Evolutionary conservation across 345 rosid genomes (phyloP).

Genomic region (Durio zibethinus): DNA sequence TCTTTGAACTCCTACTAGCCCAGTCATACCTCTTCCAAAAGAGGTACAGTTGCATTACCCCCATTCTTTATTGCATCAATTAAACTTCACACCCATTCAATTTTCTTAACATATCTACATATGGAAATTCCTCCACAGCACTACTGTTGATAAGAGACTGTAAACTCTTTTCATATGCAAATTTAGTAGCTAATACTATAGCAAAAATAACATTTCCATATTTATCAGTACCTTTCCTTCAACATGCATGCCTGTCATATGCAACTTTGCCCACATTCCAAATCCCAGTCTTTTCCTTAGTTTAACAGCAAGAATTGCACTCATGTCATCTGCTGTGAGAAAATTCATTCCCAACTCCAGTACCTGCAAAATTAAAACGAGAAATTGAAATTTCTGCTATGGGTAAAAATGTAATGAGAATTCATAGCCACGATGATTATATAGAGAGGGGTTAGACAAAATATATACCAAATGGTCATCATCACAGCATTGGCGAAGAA

Average conservation of each 20-base stretch:
- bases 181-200: not conserved
- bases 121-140: not conserved
- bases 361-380: constrained; percentile 60
- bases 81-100: not conserved
- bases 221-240: constrained; percentile 76
- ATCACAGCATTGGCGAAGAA: constrained; percentile 51
- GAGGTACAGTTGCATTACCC: not conserved
- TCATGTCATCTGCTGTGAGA: constrained; percentile 91
- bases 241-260: constrained; percentile 91
- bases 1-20: not conserved
- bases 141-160: not conserved
- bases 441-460: constrained; percentile 20
- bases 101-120: not conserved
- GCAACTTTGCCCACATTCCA: constrained; percentile 91
- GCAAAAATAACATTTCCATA: not conserved
- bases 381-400: constrained; percentile 14
- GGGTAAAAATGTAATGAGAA: not conserved
- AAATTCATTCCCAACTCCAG: constrained; percentile 89
- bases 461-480: constrained; percentile 84
- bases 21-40: not conserved
- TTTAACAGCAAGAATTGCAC: constrained; percentile 84
- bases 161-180: not conserved
- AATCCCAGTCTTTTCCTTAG: constrained; percentile 84
- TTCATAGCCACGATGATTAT: not conserved
- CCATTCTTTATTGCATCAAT: not conserved